Conservation (phyloP, 768 basidiomycete species). For the Phylloporus rhodoxanthus region DNA sequence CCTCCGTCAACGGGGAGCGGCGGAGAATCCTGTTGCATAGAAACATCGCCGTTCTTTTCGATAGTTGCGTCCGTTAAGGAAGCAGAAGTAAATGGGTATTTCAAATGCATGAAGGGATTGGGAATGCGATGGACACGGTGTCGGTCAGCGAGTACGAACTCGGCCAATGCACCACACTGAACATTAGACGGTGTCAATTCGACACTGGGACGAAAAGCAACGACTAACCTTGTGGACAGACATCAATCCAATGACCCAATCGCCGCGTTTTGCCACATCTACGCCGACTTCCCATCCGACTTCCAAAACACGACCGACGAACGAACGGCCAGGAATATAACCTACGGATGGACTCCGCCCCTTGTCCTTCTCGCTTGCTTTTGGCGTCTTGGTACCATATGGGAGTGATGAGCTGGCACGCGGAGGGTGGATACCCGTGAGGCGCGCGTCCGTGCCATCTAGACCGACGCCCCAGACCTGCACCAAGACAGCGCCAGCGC, state of each 20-base stretch:
- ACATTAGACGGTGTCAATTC: slow-evolving; percentile 8
- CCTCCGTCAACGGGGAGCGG: slow-evolving; percentile 7
- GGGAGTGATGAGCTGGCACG: slow-evolving; percentile 10
- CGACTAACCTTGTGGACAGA: slow-evolving; percentile 71
- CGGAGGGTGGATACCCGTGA: slow-evolving; percentile 45
- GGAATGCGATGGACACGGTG: slow-evolving; percentile 72
- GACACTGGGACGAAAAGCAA: slow-evolving; percentile 3
- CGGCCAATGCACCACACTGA: slow-evolving; percentile 81
- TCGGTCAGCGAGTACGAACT: slow-evolving; percentile 81
- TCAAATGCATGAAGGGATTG: slow-evolving; percentile 43
- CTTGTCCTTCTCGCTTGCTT: slow-evolving; percentile 24
- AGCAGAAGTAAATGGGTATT: slow-evolving; percentile 18
- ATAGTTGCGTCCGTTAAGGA: slow-evolving; percentile 8
- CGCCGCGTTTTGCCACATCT: slow-evolving; percentile 60
- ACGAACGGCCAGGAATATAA: slow-evolving; percentile 82
- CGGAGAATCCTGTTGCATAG: slow-evolving; percentile 8
- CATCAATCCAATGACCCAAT: slow-evolving; percentile 81
- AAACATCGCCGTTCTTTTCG: slow-evolving; percentile 6
- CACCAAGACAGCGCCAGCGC: slow-evolving; percentile 64
- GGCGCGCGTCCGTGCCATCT: slow-evolving; percentile 64
- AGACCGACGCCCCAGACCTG: slow-evolving; percentile 89
- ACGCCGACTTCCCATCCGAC: slow-evolving; percentile 63
- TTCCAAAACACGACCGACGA: slow-evolving; percentile 79
- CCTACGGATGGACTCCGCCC: slow-evolving; percentile 39
- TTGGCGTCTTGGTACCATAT: slow-evolving; percentile 17